Base-by-base conservation (phyloP, 2,329 filamentous ascomycete species). In the Diaporthe longicolla region DNA sequence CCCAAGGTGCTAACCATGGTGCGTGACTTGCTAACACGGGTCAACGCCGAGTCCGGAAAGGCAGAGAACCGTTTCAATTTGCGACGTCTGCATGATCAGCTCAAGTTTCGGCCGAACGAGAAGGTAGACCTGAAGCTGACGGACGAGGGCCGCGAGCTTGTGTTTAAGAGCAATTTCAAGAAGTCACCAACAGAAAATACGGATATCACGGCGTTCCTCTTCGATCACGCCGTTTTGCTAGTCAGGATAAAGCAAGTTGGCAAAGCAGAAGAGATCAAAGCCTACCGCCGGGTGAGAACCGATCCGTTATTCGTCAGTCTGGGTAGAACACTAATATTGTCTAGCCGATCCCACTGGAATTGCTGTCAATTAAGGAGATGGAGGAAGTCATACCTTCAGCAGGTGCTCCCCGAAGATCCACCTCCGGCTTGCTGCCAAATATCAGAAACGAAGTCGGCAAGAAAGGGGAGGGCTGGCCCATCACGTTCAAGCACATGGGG, bases 51-150 rank as follows among this genome's bases (percentile, higher is more conserved):
- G 83, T 98, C 95, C 77, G 97, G 97, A 79, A 98, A 97, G 85
- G 95, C 97, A 0, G 97, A 99, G 84, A 99, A 99, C 81, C 93
- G 97, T 70, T 98, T 98, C 88, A 98, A 98, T 82, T 86, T 99
- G 73, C 93, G 96, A 82, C 94, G 95, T 78, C 89, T 99, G 43
- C 97, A 98, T 81, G 92, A 97, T 78, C 94, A 97, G 79, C 90
- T 99, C 77, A 95, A 96, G 76, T 99, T 97, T 88, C 91, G 93
- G 55, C 93, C 94, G 1, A 95, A 95, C 76, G 96, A 98, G 80
- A 94, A 93, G 80, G 95, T 98, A 63, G 97, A 99, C 82, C 86
- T 99, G 76, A 97, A 97, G 82, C 88, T 99, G 68, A 98, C 95
- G 0, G 97, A 99, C 79, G 95, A 98, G 79, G 94, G 94, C 71